Conservation (phyloP, 139 green algal genomes). For the Coelastrella sp. region DNA sequence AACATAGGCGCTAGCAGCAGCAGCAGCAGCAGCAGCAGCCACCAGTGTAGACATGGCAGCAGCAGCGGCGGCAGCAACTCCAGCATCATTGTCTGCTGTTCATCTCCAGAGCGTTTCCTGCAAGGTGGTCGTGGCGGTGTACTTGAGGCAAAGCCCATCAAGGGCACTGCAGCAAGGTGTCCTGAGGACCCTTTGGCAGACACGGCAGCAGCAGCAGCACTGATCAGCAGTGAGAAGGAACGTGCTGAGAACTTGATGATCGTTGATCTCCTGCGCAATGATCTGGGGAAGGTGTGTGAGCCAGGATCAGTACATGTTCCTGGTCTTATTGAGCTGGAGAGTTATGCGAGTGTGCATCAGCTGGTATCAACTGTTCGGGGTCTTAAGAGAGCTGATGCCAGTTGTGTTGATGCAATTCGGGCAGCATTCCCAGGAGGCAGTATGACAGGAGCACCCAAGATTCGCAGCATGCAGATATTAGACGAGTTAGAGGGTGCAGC, state of each 20-base stretch:
- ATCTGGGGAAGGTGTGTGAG: conserved; percentile 86
- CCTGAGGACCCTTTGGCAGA: conserved; percentile 69
- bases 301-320: conserved; percentile 92
- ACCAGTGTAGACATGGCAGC: no score
- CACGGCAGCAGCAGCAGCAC: conserved; percentile 56
- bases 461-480: conserved; percentile 86
- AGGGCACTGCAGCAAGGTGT: conserved; percentile 81
- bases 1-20: conserved; percentile 60
- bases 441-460: conserved; percentile 96
- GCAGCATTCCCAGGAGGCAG: conserved; percentile 94
- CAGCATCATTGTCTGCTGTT: conserved; percentile 84
- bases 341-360: conserved; percentile 95
- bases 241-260: conserved; percentile 99
- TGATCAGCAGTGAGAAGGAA: conserved; percentile 86
- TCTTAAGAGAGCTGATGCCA: conserved; percentile 44
- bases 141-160: conserved; percentile 98
- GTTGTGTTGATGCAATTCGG: conserved; percentile 75
- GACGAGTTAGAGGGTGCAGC: conserved; percentile 87
- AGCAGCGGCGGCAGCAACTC: neutral
- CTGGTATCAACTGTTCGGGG: conserved; percentile 93
- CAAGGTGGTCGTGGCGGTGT: conserved; percentile 67
- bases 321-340: conserved; percentile 93
- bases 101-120: conserved; percentile 97
- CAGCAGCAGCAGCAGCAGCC: conserved; percentile 36
- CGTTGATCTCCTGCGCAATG: conserved; percentile 98